Conservation (phyloP, 2,329 filamentous ascomycete genomes). For the Tolypocladium tundrense region DNA sequence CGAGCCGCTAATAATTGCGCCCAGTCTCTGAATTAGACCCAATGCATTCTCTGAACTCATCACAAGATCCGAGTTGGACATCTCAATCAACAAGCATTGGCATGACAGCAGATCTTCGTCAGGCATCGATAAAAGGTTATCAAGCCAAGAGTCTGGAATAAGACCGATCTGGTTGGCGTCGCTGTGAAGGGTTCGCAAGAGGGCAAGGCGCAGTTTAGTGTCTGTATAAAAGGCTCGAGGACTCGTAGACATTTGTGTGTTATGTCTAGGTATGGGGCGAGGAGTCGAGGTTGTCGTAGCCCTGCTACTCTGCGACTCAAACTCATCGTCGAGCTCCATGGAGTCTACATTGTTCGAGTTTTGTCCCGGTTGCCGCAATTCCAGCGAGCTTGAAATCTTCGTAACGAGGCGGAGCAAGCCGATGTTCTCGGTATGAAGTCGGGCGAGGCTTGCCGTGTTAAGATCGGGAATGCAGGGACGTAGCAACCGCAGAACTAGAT, state of each 20-base stretch:
- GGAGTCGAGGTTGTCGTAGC: constrained; percentile 24
- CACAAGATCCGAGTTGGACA: constrained; percentile 44
- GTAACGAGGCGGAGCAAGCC: constrained; percentile 33
- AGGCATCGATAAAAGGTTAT: constrained; percentile 35
- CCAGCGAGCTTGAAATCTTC: constrained; percentile 22
- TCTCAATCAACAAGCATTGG: constrained; percentile 36
- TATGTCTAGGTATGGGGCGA: constrained; percentile 35
- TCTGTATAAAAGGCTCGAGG: constrained; percentile 36
- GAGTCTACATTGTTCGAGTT: constrained; percentile 31
- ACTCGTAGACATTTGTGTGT: constrained; percentile 30
- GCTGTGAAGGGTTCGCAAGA: constrained; percentile 32
- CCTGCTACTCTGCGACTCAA: constrained; percentile 49
- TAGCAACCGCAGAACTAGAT: constrained; percentile 34
- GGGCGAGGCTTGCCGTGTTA: constrained; percentile 23
- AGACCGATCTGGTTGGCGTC: constrained; percentile 35
- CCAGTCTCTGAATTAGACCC: constrained; percentile 39
- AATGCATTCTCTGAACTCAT: constrained; percentile 34
- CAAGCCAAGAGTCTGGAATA: constrained; percentile 39
- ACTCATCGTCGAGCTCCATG: constrained; percentile 60
- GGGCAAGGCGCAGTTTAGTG: constrained; percentile 32
- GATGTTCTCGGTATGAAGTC: constrained; percentile 25
- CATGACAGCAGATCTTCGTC: constrained; percentile 45
- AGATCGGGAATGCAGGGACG: constrained; percentile 37
- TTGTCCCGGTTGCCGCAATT: constrained; percentile 11
- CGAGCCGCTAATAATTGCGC: constrained; percentile 41